A percentile compares a stretch with the other conserved stretches of the same genome.
These are phyloP conservation scores for Dendryphion nanum DNA, from an alignment of 2,329 filamentous ascomycete species.

Conservation along the genomic window DNA sequence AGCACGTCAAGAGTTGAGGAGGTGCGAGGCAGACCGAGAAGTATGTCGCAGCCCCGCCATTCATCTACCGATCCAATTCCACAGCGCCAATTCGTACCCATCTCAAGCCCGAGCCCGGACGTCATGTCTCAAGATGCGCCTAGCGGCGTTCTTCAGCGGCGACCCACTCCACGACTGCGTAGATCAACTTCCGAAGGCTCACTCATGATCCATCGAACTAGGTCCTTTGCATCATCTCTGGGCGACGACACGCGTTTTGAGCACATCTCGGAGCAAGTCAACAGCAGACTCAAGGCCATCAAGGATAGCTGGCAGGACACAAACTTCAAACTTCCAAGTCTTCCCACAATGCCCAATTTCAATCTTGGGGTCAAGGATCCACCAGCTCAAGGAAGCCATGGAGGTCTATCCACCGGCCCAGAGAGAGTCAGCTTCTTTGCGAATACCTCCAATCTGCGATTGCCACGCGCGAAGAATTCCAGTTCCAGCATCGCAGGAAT, in stretches of 20 bases:
- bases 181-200: conserved; percentile 75
- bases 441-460: conserved; percentile 11
- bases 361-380: conserved; percentile 29
- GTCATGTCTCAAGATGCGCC: neutral
- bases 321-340: conserved; percentile 61
- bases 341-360: conserved; percentile 56
- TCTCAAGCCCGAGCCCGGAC: neutral
- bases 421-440: conserved; percentile 18
- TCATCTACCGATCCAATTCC: conserved; percentile 8
- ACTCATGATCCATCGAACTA: conserved; percentile 66
- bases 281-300: conserved; percentile 85
- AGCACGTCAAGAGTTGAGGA: conserved; percentile 6
- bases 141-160: conserved; percentile 8
- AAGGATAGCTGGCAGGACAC: conserved; percentile 85
- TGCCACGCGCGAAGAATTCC: conserved; percentile 7
- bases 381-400: conserved; percentile 4
- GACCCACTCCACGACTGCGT: conserved; percentile 44
- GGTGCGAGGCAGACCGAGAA: too few relatives aligned
- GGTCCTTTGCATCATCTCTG: conserved; percentile 77
- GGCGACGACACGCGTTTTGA: conserved; percentile 82
- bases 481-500: conserved; percentile 8
- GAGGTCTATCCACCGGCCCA: too few relatives aligned
- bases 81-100: conserved; percentile 7
- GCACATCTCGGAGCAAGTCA: conserved; percentile 79
- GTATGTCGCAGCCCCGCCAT: conserved; percentile 9